A percentile compares a stretch with the other conserved stretches of the same genome.
phyloP scores from a whole-genome alignment of 257 asterid genomes.

The Echium plantagineum region DNA sequence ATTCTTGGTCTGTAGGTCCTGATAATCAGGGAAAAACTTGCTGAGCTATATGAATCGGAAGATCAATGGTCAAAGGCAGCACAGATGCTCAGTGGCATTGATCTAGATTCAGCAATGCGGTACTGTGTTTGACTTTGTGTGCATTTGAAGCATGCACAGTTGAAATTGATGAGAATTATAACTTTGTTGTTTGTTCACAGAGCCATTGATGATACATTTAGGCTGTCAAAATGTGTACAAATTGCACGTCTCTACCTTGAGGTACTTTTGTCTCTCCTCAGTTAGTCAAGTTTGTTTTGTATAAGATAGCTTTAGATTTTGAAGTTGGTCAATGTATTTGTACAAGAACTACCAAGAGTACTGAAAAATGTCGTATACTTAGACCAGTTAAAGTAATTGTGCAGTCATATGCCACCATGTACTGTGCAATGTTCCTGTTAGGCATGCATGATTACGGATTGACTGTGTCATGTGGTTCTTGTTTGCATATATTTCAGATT shows the following conservation, averaged over 20 bases:
- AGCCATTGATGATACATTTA: constrained; percentile 83
- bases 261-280: constrained; percentile 30
- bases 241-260: constrained; percentile 94
- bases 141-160: constrained; percentile 2
- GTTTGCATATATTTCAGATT: too few relatives aligned
- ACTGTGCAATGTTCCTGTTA: background rate
- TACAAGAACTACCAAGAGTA: too few relatives aligned
- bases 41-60: constrained; percentile 84
- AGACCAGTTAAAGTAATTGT: too few relatives aligned
- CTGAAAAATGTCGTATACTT: too few relatives aligned
- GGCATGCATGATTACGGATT: background rate
- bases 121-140: constrained; percentile 14
- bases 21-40: constrained; percentile 89
- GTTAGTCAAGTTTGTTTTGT: background rate
- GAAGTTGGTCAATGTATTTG: background rate
- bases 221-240: constrained; percentile 86
- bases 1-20: constrained; percentile 41
- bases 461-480: background rate
- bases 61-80: constrained; percentile 97
- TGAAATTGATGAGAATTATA: background rate
- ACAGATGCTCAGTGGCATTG: constrained; percentile 98
- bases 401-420: background rate
- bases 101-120: constrained; percentile 99
- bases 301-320: background rate
- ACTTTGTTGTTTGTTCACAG: constrained; percentile 32